phyloP scores from a whole-genome alignment of 768 basidiomycete species.

The Trametes maxima region DNA sequence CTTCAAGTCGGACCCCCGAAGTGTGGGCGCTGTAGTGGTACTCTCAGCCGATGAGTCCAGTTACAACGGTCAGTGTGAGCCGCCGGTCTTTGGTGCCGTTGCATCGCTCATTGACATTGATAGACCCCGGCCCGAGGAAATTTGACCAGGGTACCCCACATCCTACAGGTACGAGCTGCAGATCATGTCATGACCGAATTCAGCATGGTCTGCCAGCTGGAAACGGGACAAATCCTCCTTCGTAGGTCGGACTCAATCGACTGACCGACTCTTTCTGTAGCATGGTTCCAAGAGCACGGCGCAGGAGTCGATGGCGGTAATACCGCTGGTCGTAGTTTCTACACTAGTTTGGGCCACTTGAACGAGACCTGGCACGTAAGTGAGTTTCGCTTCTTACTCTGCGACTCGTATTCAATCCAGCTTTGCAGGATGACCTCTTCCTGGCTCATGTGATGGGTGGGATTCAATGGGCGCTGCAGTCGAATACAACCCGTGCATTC shows the following conservation, averaged over 20 bases:
- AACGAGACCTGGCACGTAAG: conserved; percentile 77
- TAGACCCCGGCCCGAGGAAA: conserved; percentile 50
- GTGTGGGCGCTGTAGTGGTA: conserved; percentile 46
- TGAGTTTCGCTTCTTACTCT: conserved; percentile 6
- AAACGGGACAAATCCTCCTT: too few species aligned
- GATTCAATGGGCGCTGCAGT: conserved; percentile 70
- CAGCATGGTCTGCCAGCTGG: not conserved
- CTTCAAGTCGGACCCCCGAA: conserved; percentile 50
- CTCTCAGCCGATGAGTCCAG: conserved; percentile 49
- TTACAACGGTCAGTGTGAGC: conserved; percentile 38
- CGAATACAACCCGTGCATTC: conserved; percentile 71
- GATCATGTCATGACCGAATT: not conserved
- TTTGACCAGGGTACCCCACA: conserved; percentile 75
- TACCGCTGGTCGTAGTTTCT: conserved; percentile 75
- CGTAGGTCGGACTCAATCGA: too few species aligned
- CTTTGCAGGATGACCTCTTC: conserved; percentile 63
- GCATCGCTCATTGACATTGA: not conserved
- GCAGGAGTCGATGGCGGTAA: conserved; percentile 57
- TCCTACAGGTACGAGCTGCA: conserved; percentile 59
- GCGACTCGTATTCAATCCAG: not conserved
- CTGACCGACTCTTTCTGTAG: conserved; percentile 38
- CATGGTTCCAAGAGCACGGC: conserved; percentile 83
- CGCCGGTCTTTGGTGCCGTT: not conserved
- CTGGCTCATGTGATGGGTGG: conserved; percentile 74
- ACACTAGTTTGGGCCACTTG: conserved; percentile 79